These are phyloP conservation scores for Malassezia slooffiae DNA, from an alignment of 1,284 basidiomycete species.

Conservation along the genomic window DNA sequence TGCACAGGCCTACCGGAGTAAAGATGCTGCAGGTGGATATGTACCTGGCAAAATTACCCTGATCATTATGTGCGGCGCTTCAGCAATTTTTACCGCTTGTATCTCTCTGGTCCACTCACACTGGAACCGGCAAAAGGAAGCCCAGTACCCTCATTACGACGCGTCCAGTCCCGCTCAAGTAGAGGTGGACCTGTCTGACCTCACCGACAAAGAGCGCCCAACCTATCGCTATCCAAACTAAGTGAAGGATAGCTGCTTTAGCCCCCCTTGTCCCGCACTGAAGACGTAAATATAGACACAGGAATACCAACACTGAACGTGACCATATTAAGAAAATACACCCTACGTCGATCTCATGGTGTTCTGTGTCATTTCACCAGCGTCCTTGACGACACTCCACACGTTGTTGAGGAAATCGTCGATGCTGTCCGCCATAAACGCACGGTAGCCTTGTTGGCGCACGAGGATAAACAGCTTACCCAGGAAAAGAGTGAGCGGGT, in stretches of 20 bases:
- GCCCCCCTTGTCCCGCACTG: too few species aligned
- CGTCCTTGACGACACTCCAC: too few species aligned
- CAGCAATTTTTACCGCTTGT: slow-evolving; percentile 15
- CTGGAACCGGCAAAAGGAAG: slow-evolving; percentile 31
- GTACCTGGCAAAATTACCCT: slow-evolving; percentile 36
- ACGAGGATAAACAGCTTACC: too few species aligned
- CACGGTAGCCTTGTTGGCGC: too few species aligned
- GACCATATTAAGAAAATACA: too few species aligned
- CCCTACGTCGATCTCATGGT: too few species aligned
- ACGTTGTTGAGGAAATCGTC: too few species aligned
- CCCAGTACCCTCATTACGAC: slow-evolving; percentile 2
- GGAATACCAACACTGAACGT: too few species aligned
- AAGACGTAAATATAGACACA: too few species aligned
- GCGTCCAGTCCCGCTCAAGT: slow-evolving; percentile 3
- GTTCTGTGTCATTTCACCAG: too few species aligned
- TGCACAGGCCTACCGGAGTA: slow-evolving; percentile 32
- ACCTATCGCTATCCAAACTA: slow-evolving; percentile 43
- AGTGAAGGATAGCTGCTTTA: too few species aligned
- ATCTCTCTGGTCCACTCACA: slow-evolving; percentile 23
- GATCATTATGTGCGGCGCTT: slow-evolving; percentile 34
- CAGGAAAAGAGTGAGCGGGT: slow-evolving; percentile 20
- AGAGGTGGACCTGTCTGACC: slow-evolving; percentile 33
- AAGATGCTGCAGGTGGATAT: slow-evolving; percentile 26
- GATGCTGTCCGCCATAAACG: too few species aligned
- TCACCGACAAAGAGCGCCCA: slow-evolving; percentile 39